phyloP scores from a whole-genome alignment of 176 grass and related monocot species.

The Calamus simplicifolius region DNA sequence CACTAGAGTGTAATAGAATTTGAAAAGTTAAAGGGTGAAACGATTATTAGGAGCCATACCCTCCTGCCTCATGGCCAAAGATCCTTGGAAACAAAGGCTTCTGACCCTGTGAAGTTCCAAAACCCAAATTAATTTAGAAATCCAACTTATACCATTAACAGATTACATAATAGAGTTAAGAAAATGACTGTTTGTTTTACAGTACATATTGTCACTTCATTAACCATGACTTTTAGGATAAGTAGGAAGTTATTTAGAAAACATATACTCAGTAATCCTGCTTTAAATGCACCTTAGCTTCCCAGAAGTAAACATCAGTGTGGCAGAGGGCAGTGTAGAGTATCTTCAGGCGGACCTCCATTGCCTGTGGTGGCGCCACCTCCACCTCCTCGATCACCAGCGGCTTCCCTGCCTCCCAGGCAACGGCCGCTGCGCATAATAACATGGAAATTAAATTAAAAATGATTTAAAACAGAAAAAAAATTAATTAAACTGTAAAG shows the following conservation, averaged over 20 bases:
- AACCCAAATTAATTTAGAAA: background rate
- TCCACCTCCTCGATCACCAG: constrained; percentile 74
- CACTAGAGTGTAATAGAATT: too few relatives aligned
- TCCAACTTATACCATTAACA: constrained; percentile 19
- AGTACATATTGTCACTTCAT: too few relatives aligned
- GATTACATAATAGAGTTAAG: background rate
- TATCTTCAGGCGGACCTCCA: constrained; percentile 82
- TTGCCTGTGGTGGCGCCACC: constrained; percentile 75
- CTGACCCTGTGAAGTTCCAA: constrained; percentile 1
- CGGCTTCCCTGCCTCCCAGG: constrained; percentile 87
- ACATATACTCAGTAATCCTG: too few relatives aligned
- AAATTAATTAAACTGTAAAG: too few relatives aligned
- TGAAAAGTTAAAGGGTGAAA: too few relatives aligned
- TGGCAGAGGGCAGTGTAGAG: constrained; percentile 77
- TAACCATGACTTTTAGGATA: too few relatives aligned
- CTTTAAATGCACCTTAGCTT: constrained; percentile 48
- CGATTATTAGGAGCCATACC: background rate
- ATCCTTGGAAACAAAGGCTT: constrained; percentile 3
- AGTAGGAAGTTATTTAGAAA: too few relatives aligned
- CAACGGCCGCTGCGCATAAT: constrained; percentile 49
- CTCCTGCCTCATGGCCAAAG: constrained; percentile 6
- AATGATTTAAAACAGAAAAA: background rate
- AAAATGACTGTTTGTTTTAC: too few relatives aligned
- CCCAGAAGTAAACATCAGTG: constrained; percentile 94
- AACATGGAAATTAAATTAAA: background rate